Conservation (phyloP, 768 basidiomycete genomes). For the Boletus subcaerulescens region DNA sequence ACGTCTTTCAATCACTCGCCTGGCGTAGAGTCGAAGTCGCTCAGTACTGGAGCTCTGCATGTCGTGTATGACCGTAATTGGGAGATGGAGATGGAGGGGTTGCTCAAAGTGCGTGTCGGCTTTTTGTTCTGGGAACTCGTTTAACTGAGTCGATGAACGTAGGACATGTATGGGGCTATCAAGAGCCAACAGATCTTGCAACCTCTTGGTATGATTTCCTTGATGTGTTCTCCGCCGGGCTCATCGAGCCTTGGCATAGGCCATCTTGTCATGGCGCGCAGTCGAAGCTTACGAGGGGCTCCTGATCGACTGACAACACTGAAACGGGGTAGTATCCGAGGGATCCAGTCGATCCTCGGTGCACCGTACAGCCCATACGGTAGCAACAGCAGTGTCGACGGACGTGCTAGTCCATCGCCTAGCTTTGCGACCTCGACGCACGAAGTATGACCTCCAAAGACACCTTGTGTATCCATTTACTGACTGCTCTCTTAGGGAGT, state of each 20-base stretch:
- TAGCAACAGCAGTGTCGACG: slow-evolving; percentile 79
- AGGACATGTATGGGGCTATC: slow-evolving; percentile 96
- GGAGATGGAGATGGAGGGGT: slow-evolving; percentile 82
- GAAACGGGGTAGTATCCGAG: slow-evolving; percentile 91
- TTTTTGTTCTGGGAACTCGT: not conserved
- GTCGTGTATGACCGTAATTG: slow-evolving; percentile 63
- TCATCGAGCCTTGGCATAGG: slow-evolving; percentile 45
- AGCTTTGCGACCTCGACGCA: slow-evolving; percentile 86
- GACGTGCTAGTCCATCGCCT: slow-evolving; percentile 90
- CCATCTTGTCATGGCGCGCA: slow-evolving; percentile 49
- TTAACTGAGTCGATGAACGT: not conserved
- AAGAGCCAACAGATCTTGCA: slow-evolving; percentile 90
- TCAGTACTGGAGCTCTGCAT: slow-evolving; percentile 32
- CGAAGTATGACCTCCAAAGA: slow-evolving; percentile 49
- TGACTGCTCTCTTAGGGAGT: slow-evolving; percentile 41
- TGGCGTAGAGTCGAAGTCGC: slow-evolving; percentile 37
- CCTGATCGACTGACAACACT: slow-evolving; percentile 71
- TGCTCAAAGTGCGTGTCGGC: slow-evolving; percentile 67
- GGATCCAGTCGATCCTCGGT: slow-evolving; percentile 75
- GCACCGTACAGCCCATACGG: slow-evolving; percentile 79
- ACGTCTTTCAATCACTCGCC: slow-evolving; percentile 59
- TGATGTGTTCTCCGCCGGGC: slow-evolving; percentile 48
- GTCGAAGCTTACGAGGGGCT: slow-evolving; percentile 68
- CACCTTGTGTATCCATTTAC: not conserved
- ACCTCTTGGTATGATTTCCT: slow-evolving; percentile 52